phyloP scores from a whole-genome alignment of 305 asterid species.

The Withania somnifera region DNA sequence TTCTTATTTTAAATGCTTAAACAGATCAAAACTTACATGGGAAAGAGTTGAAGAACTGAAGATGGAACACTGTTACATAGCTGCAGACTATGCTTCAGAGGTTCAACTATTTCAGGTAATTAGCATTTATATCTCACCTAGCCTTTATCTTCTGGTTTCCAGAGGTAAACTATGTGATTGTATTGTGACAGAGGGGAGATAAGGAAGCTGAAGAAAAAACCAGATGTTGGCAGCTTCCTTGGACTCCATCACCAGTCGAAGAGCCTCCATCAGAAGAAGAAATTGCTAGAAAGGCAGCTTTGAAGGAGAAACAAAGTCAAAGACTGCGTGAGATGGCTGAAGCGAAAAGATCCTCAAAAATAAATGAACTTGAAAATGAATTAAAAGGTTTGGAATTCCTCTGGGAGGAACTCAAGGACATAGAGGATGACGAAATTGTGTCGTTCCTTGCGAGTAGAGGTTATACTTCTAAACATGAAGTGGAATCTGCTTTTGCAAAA shows the following conservation, averaged over 20 bases:
- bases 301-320: slow-evolving; percentile 95
- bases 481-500: slow-evolving; percentile 63
- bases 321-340: slow-evolving; percentile 97
- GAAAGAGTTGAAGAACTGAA: slow-evolving; percentile 96
- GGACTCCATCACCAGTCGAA: slow-evolving; percentile 83
- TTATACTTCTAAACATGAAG: slow-evolving; percentile 55
- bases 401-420: slow-evolving; percentile 48
- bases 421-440: slow-evolving; percentile 41
- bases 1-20: slow-evolving; percentile 14
- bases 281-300: slow-evolving; percentile 94
- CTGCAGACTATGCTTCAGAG: slow-evolving; percentile 72
- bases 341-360: slow-evolving; percentile 75
- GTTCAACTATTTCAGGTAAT: slow-evolving; percentile 72
- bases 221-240: slow-evolving; percentile 91
- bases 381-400: slow-evolving; percentile 69
- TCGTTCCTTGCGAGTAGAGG: slow-evolving; percentile 53
- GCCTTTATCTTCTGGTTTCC: slow-evolving; percentile 2
- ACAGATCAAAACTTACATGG: slow-evolving; percentile 85
- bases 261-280: slow-evolving; percentile 98
- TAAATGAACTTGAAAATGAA: slow-evolving; percentile 90
- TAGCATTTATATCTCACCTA: background rate
- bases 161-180: background rate
- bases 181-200: slow-evolving; percentile 50
- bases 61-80: slow-evolving; percentile 90
- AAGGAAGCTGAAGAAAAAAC: slow-evolving; percentile 77